Evolutionary conservation across 164 flowering plant species (phyloP).

Genomic region (Vitis rupestris): DNA sequence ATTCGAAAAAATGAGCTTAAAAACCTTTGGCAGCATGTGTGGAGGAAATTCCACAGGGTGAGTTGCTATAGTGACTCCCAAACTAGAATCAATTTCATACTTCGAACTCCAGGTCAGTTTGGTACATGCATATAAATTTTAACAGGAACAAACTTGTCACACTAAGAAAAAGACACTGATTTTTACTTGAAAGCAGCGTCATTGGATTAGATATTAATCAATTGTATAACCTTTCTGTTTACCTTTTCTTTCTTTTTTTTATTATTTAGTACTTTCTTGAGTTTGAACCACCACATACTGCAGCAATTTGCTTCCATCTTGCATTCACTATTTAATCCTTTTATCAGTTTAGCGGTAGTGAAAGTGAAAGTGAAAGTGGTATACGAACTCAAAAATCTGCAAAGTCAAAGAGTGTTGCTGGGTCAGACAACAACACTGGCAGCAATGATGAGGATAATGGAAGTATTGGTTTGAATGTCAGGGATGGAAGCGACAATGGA

Average conservation of each 20-base stretch:
- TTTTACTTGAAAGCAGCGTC: neutral
- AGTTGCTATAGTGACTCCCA: slow-evolving; percentile 20
- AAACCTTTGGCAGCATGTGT: slow-evolving; percentile 64
- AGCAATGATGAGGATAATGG: slow-evolving; percentile 30
- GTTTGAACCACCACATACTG: neutral
- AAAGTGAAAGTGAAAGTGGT: slow-evolving; percentile 47
- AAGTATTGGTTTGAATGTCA: slow-evolving; percentile 21
- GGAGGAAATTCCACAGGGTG: slow-evolving; percentile 56
- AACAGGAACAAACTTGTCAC: neutral
- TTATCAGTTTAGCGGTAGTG: slow-evolving; percentile 45
- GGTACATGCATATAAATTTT: too few relatives aligned
- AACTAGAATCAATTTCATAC: too few relatives aligned
- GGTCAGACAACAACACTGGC: slow-evolving; percentile 27
- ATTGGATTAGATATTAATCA: neutral
- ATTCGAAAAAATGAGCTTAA: slow-evolving; percentile 61
- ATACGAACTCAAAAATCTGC: slow-evolving; percentile 23
- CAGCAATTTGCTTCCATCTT: neutral
- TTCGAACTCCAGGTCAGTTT: too few relatives aligned
- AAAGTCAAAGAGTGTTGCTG: slow-evolving; percentile 26
- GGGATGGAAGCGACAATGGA: slow-evolving; percentile 43
- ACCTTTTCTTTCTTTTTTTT: neutral
- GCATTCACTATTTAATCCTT: slow-evolving; percentile 10
- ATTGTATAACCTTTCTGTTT: neutral
- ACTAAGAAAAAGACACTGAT: neutral
- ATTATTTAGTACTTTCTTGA: neutral